These are phyloP conservation scores for Fomitopsis palustris DNA, from an alignment of 1,284 basidiomycete species.

Conservation along the genomic window DNA sequence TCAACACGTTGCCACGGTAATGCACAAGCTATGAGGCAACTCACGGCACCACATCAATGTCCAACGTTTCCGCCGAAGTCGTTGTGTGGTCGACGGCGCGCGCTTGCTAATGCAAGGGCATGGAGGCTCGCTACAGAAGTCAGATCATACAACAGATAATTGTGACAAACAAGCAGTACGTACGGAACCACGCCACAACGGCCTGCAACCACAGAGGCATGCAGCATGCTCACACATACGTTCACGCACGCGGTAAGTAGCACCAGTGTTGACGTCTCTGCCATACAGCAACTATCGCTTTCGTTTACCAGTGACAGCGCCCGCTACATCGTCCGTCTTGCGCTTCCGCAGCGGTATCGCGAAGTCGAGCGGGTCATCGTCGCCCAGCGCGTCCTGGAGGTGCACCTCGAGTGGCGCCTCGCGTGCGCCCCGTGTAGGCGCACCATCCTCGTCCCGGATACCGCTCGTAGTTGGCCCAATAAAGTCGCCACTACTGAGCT, in stretches of 20 bases:
- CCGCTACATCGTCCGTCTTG: conserved; percentile 50
- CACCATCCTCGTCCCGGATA: conserved; percentile 11
- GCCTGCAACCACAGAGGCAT: background rate
- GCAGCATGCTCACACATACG: background rate
- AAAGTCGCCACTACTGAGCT: conserved; percentile 12
- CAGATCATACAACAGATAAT: background rate
- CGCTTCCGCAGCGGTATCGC: conserved; percentile 60
- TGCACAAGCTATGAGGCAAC: too few relatives aligned
- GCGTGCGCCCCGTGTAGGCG: conserved; percentile 5
- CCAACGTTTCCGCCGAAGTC: background rate
- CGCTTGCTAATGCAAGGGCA: background rate
- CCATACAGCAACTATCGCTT: conserved; percentile 38
- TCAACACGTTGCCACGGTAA: too few relatives aligned
- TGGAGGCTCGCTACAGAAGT: background rate
- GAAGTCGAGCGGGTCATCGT: conserved; percentile 57
- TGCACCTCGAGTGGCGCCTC: conserved; percentile 13
- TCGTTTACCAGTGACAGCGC: conserved; percentile 49
- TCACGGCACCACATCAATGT: background rate
- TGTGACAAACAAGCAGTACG: background rate
- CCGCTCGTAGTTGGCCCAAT: conserved; percentile 18
- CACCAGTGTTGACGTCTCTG: background rate
- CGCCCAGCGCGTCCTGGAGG: conserved; percentile 19
- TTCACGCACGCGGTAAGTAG: background rate
- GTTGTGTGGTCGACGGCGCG: background rate
- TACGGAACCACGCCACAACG: background rate